Percentiles rank a stretch among this genome's conserved stretches.
Evolutionary conservation across 2,329 filamentous ascomycete genomes (phyloP).

Genomic region (Cytospora piceae): DNA sequence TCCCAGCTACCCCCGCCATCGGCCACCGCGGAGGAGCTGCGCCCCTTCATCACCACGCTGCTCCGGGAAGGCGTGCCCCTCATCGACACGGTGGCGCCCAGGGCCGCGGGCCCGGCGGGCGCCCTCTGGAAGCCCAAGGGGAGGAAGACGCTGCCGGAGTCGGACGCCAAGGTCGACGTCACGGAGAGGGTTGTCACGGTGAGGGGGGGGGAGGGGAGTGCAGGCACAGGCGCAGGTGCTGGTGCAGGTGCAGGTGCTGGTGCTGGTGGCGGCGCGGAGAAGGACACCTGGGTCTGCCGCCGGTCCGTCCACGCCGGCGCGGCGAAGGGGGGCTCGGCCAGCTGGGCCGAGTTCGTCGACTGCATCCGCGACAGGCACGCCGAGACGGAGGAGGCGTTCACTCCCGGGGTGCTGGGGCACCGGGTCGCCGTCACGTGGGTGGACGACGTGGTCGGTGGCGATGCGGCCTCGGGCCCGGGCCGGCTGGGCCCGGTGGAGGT

Average conservation of each 20-base stretch:
- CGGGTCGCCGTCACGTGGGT: slow-evolving; percentile 50
- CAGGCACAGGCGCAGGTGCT: slow-evolving; percentile 38
- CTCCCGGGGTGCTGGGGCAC: slow-evolving; percentile 56
- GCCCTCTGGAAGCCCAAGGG: slow-evolving; percentile 44
- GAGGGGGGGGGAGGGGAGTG: slow-evolving; percentile 47
- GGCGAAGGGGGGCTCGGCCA: slow-evolving; percentile 56
- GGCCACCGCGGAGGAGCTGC: slow-evolving; percentile 48
- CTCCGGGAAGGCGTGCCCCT: slow-evolving; percentile 64
- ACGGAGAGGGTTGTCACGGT: slow-evolving; percentile 54
- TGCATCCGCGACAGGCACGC: slow-evolving; percentile 63
- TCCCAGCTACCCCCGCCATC: slow-evolving; percentile 50
- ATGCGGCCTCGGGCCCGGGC: not conserved
- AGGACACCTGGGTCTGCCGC: slow-evolving; percentile 67
- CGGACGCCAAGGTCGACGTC: slow-evolving; percentile 56
- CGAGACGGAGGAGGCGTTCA: slow-evolving; percentile 61
- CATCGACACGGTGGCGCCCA: slow-evolving; percentile 57
- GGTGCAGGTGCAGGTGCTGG: not conserved
- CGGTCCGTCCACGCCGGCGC: slow-evolving; percentile 63
- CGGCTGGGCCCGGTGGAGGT: slow-evolving; percentile 41
- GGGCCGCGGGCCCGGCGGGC: slow-evolving; percentile 29
- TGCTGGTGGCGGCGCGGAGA: not conserved
- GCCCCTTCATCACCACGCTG: slow-evolving; percentile 54
- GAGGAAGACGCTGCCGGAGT: slow-evolving; percentile 52
- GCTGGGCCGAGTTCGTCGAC: slow-evolving; percentile 65
- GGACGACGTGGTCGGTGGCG: slow-evolving; percentile 38